phyloP scores from a whole-genome alignment of 2,329 filamentous ascomycete species.

The Fusarium anguioides region DNA sequence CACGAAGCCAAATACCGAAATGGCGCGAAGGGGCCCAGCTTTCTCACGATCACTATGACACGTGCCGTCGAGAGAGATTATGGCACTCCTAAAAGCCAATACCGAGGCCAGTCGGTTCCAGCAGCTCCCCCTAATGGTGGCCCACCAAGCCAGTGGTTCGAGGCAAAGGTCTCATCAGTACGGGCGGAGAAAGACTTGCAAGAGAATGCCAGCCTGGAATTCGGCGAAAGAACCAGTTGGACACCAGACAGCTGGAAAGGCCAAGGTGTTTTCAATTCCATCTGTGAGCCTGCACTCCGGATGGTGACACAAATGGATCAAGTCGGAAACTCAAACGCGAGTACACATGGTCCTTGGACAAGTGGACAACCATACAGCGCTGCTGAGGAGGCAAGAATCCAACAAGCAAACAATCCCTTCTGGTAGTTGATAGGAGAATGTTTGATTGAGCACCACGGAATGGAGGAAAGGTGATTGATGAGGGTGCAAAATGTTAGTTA shows the following conservation, averaged over 20 bases:
- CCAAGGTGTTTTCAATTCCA: constrained; percentile 38
- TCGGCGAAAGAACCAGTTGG: constrained; percentile 46
- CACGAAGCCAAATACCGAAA: constrained; percentile 42
- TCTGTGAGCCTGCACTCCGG: constrained; percentile 45
- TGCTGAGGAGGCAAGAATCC: constrained; percentile 7
- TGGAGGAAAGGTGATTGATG: not conserved
- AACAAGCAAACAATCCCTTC: constrained; percentile 11
- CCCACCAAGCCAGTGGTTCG: constrained; percentile 43
- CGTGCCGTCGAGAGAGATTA: constrained; percentile 25
- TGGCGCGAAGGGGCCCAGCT: constrained; percentile 8
- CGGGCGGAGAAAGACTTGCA: constrained; percentile 30
- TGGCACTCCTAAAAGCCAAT: not conserved
- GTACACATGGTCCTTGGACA: constrained; percentile 29
- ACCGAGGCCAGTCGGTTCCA: constrained; percentile 21
- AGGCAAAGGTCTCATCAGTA: constrained; percentile 45
- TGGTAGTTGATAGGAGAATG: constrained; percentile 29
- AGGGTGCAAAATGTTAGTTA: not conserved
- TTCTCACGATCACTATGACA: constrained; percentile 43
- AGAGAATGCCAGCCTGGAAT: constrained; percentile 43
- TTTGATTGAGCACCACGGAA: not conserved
- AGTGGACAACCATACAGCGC: constrained; percentile 10
- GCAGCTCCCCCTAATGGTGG: constrained; percentile 7
- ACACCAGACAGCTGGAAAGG: constrained; percentile 34
- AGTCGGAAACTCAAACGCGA: constrained; percentile 46
- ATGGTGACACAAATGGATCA: constrained; percentile 50